Base-by-base conservation (phyloP, 495 filamentous ascomycete genomes). In the Neurospora sp. region DNA sequence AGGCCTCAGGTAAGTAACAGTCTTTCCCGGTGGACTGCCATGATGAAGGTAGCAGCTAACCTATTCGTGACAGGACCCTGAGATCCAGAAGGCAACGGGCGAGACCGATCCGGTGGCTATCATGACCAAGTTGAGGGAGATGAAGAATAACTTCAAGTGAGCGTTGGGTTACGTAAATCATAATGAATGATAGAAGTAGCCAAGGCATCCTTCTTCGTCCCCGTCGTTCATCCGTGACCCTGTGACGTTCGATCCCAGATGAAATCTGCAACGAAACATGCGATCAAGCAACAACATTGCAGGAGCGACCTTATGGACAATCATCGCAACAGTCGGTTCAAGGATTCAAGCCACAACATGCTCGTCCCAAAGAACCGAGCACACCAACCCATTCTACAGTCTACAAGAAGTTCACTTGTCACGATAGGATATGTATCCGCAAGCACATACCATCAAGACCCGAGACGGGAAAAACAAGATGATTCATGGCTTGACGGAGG, bases 141-240 rank as follows among this genome's bases (percentile, higher is more conserved):
- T 97, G 92, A 99, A 99, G 89, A 97, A 98, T 80, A 88, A 85
- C 75, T 91, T 90, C 81, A 90, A 90, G 88, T 90, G 86, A 89
- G 84, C 81, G 11, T 59, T 27, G 2, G 7, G 41, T 27, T 3
- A 35, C 27, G 54, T 35, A 18, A 18, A 62, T 31, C 12, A 66
- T 66, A 6, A 62, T 9, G 14, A 37, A 66, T 35, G 27, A 16
- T 0, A 2, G 5, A 31, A 14, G 14, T 6, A 66, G 1, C 7
- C 14, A 62, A 16, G 54, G 18, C 11, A 35, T 37, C 3, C 1
- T 27, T 31, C 14, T 62, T 12, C 11, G 2, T 35, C 23, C 5
- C 31, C 12, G 3, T 62, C 11, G 12, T 62, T 62, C 48, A 62
- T 62, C 23, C 12, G 23, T 62, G 2, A 31, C 4, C 10, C 12